These are phyloP conservation scores for Trifolium dubium DNA, from an alignment of 306 rosid species.

Conservation along the genomic window DNA sequence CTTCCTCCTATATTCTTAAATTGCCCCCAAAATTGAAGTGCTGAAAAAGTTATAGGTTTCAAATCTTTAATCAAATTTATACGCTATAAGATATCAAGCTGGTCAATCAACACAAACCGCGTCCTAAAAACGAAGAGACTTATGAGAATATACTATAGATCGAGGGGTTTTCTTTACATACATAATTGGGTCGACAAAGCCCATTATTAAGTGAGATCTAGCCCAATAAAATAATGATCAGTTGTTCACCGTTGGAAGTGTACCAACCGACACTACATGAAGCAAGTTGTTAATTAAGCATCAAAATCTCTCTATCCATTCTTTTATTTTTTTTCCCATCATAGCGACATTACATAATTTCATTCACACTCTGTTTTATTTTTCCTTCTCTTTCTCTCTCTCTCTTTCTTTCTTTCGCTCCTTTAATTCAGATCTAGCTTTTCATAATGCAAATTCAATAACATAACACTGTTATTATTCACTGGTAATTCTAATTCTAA, in stretches of 20 bases:
- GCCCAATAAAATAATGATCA: slow-evolving; percentile 25
- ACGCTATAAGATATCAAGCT: no score
- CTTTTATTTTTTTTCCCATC: background rate
- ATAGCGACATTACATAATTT: background rate
- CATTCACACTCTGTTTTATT: slow-evolving; percentile 10
- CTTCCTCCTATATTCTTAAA: no score
- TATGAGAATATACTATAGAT: no score
- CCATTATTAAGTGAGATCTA: background rate
- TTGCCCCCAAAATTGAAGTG: no score
- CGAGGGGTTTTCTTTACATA: no score
- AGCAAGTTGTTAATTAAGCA: slow-evolving; percentile 6
- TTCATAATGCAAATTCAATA: slow-evolving; percentile 41
- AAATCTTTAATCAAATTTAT: no score
- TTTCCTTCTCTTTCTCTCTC: background rate
- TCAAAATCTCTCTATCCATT: slow-evolving; percentile 1
- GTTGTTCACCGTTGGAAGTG: slow-evolving; percentile 36
- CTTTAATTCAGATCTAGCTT: slow-evolving; percentile 46
- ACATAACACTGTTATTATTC: slow-evolving; percentile 20
- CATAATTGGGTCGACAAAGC: slow-evolving; percentile 30
- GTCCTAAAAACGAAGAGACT: no score
- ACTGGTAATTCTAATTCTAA: slow-evolving; percentile 38
- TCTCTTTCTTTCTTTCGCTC: slow-evolving; percentile 1
- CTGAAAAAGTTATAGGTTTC: no score
- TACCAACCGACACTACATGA: slow-evolving; percentile 47
- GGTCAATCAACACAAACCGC: no score